A percentile compares a stretch with the other conserved stretches of the same genome.
phyloP scores from a whole-genome alignment of 2,329 filamentous ascomycete species.

The Ascochyta pisi region DNA sequence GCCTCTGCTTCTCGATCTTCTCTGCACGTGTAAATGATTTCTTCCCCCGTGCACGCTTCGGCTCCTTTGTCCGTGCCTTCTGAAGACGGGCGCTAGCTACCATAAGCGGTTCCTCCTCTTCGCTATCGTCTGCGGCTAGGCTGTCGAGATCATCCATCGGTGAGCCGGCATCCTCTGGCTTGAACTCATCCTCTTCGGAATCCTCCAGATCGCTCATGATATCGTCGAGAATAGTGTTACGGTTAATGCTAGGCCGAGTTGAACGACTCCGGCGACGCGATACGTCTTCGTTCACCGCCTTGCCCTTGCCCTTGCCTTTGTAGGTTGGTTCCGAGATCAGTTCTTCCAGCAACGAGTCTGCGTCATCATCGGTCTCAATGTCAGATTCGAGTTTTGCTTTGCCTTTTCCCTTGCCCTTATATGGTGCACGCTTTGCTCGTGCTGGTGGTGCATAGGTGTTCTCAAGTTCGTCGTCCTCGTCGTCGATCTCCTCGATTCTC shows the following conservation, averaged over 20 bases:
- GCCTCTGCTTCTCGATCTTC: conserved; percentile 26
- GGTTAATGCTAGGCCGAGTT: conserved; percentile 29
- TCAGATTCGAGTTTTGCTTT: conserved; percentile 26
- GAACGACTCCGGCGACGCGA: conserved; percentile 25
- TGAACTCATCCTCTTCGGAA: conserved; percentile 40
- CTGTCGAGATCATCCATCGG: conserved; percentile 26
- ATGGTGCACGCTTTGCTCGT: conserved; percentile 11
- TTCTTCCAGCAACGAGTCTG: conserved; percentile 29
- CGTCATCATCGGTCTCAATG: conserved; percentile 15
- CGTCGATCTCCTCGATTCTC: conserved; percentile 35
- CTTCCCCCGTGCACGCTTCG: conserved; percentile 28
- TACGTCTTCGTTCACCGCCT: conserved; percentile 18
- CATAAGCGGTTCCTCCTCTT: conserved; percentile 38
- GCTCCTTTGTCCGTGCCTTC: conserved; percentile 16
- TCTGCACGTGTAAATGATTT: conserved; percentile 36
- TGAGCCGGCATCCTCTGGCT: conserved; percentile 32
- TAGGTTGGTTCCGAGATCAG: conserved; percentile 8
- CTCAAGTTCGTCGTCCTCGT: conserved; percentile 37
- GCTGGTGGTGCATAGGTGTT: not conserved
- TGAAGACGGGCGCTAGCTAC: conserved; percentile 26
- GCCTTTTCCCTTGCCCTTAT: conserved; percentile 37
- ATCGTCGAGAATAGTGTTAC: conserved; percentile 25
- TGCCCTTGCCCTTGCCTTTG: conserved; percentile 37
- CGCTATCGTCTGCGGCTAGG: conserved; percentile 32
- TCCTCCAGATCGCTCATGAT: conserved; percentile 30